phyloP scores from a whole-genome alignment of 169 alveolate genomes.

The Plasmodium malariae region DNA sequence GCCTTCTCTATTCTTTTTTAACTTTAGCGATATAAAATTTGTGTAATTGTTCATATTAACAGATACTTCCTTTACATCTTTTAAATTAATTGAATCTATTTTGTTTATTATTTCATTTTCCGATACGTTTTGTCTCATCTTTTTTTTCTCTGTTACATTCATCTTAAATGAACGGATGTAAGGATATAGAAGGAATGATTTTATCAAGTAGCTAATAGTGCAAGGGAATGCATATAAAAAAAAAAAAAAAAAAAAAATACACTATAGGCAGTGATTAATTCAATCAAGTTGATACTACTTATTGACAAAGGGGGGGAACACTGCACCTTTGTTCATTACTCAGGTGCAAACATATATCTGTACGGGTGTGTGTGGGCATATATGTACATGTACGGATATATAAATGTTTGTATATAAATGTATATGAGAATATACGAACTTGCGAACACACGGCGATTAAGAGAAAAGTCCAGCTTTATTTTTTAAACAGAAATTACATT shows the following conservation, averaged over 20 bases:
- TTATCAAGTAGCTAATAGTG: too few relatives aligned
- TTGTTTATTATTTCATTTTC: slow-evolving; percentile 62
- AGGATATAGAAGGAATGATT: too few relatives aligned
- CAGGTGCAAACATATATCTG: not conserved
- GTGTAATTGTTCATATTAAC: slow-evolving; percentile 46
- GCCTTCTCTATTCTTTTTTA: slow-evolving; percentile 68
- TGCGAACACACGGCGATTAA: not conserved
- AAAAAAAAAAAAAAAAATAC: slow-evolving; percentile 4
- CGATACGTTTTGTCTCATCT: slow-evolving; percentile 11
- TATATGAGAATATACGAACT: too few relatives aligned
- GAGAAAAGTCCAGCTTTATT: not conserved
- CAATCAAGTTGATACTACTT: not conserved
- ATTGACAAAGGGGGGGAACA: not conserved
- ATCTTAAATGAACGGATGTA: not conserved
- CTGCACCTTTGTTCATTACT: not conserved
- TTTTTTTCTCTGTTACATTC: not conserved
- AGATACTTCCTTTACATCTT: slow-evolving; percentile 49
- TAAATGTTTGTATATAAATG: too few relatives aligned
- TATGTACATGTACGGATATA: too few relatives aligned
- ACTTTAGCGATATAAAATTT: slow-evolving; percentile 33
- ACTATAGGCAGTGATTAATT: not conserved
- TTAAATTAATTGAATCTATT: slow-evolving; percentile 45
- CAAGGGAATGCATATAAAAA: too few relatives aligned
- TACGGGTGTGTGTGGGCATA: too few relatives aligned
- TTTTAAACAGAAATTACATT: not conserved